Evolutionary conservation across 2,329 filamentous ascomycete genomes (phyloP), one percentile per base, ranked within the genome.

Genomic region (Emergomyces africanus): DNA sequence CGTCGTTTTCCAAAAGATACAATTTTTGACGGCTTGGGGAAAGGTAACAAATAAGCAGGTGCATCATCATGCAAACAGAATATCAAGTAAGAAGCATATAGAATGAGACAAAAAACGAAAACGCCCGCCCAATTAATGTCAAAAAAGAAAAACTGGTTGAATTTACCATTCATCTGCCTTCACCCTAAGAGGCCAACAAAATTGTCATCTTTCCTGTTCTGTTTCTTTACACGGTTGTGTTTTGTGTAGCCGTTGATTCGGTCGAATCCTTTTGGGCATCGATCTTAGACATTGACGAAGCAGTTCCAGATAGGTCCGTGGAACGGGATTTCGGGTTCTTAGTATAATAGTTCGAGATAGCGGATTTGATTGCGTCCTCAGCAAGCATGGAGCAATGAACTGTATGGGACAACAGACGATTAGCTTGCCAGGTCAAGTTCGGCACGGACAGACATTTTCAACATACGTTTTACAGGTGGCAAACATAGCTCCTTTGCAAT

Each of bases 401-500:
- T 89, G 68, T 65, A 8, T 25, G 42, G 25, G 20, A 49, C 35
- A 46, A 56, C 10, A 33, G 59, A 54, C 59, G 55, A 15, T 59
- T 23, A 57, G 39, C 33, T 30, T 14, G 12, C 23, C 23, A 3
- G 20, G 48, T 12, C 44, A 57, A 12, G 18, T 54, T n/a, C 5
- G 2, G 44, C 14, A 56, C 9, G 42, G 33, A 53, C 23, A 44
- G 23, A 37, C 14, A 44, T 14, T 30, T 41, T 83, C 86, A 75
- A 78, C 57, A 15, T 51, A 90, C 88, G 76, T 78, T 95, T 95
- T 56, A 95, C 89, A 62, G 90, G 89, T 41, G 89, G 90, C 69
- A 94, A 76, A 70, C 89, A 94, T 60, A 96, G 80, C 77, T 99
- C 95, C 80, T 95, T 95, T 42, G 94, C 94, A 71, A 99, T 99